Conservation (phyloP, 768 basidiomycete genomes). For the Termitomyces sp. region DNA sequence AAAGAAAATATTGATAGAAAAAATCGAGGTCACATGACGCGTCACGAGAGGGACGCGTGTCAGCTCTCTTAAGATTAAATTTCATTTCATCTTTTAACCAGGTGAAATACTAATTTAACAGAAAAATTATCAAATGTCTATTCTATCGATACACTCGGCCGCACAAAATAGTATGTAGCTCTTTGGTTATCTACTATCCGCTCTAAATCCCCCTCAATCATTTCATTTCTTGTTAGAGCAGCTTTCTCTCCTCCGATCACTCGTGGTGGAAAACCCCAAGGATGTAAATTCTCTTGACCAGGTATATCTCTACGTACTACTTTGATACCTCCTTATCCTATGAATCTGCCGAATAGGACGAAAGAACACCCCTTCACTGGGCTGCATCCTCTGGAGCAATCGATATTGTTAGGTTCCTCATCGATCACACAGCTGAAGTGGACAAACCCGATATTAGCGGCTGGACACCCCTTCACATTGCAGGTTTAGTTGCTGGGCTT, state of each 20-base stretch:
- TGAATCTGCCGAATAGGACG: slow-evolving; percentile 47
- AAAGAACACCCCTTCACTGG: slow-evolving; percentile 83
- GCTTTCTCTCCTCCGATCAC: slow-evolving; percentile 60
- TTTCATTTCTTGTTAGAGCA: slow-evolving; percentile 47
- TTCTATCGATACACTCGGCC: slow-evolving; percentile 55
- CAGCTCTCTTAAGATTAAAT: too few species aligned
- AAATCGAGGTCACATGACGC: slow-evolving; percentile 2
- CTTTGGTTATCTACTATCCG: neutral
- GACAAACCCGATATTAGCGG: slow-evolving; percentile 62
- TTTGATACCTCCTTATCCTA: neutral
- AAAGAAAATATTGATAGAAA: neutral
- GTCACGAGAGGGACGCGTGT: slow-evolving; percentile 6
- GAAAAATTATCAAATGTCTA: too few species aligned
- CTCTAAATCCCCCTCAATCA: neutral
- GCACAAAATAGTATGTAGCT: slow-evolving; percentile 59
- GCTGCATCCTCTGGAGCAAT: slow-evolving; percentile 71
- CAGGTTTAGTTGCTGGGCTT: slow-evolving; percentile 40
- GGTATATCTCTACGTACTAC: slow-evolving; percentile 32
- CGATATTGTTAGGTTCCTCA: slow-evolving; percentile 63
- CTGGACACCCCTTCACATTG: slow-evolving; percentile 81
- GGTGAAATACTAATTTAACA: too few species aligned
- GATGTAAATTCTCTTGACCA: slow-evolving; percentile 60
- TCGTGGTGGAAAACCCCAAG: slow-evolving; percentile 59
- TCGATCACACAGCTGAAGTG: slow-evolving; percentile 69
- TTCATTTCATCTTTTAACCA: too few species aligned